A percentile compares a stretch with the other conserved stretches of the same genome.
phyloP scores from a whole-genome alignment of 176 grass and related monocot genomes.

The Melocanna baccifera region DNA sequence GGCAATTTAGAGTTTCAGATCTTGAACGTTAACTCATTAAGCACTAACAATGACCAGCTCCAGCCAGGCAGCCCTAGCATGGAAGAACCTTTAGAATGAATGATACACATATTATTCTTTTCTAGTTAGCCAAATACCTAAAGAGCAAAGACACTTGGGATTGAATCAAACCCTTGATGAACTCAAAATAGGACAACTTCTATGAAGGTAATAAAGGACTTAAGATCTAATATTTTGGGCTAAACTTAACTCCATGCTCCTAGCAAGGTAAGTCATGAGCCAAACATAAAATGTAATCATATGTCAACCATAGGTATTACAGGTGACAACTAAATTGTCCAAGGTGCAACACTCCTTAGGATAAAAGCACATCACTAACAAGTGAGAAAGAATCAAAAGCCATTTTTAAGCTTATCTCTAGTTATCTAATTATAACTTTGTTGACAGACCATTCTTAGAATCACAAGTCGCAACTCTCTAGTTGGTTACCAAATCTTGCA shows the following conservation, averaged over 20 bases:
- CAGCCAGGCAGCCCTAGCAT: neutral
- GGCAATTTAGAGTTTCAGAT: neutral
- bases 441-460: neutral
- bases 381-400: neutral
- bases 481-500: neutral
- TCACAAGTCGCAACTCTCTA: neutral
- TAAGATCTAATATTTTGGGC: neutral
- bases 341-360: neutral
- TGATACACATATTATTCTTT: neutral
- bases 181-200: neutral
- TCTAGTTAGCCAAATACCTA: neutral
- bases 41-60: neutral
- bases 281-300: neutral
- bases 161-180: neutral
- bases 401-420: neutral
- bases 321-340: neutral
- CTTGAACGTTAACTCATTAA: neutral
- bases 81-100: neutral
- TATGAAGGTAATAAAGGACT: neutral
- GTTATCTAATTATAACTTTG: conserved; percentile 2
- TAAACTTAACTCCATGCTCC: neutral
- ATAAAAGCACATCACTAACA: neutral
- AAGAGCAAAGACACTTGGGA: neutral
- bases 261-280: neutral
- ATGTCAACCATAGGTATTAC: neutral